Base-by-base conservation (phyloP, 805 yeast genomes). In the Hanseniaspora pseudoguilliermondii region DNA sequence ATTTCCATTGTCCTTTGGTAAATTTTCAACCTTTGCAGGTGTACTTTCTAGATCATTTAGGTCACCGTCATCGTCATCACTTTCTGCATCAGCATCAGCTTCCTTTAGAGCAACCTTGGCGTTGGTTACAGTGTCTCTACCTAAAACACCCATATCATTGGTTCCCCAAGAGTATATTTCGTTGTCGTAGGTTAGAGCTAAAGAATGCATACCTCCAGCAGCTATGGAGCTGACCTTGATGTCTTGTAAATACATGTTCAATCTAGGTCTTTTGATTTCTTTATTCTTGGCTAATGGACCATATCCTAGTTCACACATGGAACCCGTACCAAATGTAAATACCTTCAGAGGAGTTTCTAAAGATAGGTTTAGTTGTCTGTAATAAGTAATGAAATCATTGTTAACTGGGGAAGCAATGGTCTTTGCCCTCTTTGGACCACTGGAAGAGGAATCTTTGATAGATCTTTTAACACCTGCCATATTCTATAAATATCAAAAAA, bases 91-190 rank as follows among this genome's bases (percentile, higher is more conserved):
- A 2, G 69, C 82, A 61, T 82, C 86, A 73, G 81, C 79, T 62
- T 84, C 86, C 64, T 79, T 83, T 57, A 86, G 71, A 27, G 76
- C 74, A 60, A 84, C 95, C 21, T 73, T 79, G 8, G 77, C 82
- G 11, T 71, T 76, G 0, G 86, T 76, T 2, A 49, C 49, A 0
- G 93, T 84, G 63, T 84, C 86, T 67, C 99, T 81, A 20, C 97
- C 98, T 46, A 93, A 73, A 4, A 86, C 97, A 39, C 84, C 88
- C 59, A 89, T 82, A 64, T 93, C 99, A 63, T 93, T 93, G 47
- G 86, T 85, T 57, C 99, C 99, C 99, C 99, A 93, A 3, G 96
- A 85, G 96, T 97, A 93, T n/a, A 93, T 69, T 57, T 78, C 75
- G 61, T 88, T 88, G 18, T 80, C 72, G 41, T 78, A 68, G 65